Percentiles rank a stretch among this genome's conserved stretches.
These are phyloP conservation scores for Alternaria atra DNA, from an alignment of 2,329 filamentous ascomycete genomes.

Conservation along the genomic window DNA sequence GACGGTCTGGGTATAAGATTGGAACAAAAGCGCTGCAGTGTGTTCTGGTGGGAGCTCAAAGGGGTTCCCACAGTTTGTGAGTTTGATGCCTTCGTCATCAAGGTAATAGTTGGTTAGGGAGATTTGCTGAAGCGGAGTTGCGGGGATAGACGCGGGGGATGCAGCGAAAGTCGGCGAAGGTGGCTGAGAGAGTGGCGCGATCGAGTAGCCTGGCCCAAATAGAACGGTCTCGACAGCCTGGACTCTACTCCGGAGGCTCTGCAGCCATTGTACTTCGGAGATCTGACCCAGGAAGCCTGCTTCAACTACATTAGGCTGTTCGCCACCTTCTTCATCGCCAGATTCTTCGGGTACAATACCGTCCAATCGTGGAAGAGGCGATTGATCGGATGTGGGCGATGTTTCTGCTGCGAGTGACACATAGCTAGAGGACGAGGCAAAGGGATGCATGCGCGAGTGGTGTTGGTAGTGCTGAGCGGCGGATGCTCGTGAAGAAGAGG, in stretches of 20 bases:
- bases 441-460: background rate
- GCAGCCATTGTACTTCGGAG: constrained; percentile 35
- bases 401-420: background rate
- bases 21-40: constrained; percentile 28
- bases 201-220: constrained; percentile 11
- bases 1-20: constrained; percentile 43
- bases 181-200: background rate
- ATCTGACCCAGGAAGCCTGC: constrained; percentile 22
- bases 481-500: constrained; percentile 9
- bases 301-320: constrained; percentile 4
- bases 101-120: constrained; percentile 31
- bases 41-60: constrained; percentile 24
- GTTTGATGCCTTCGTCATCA: constrained; percentile 29
- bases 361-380: constrained; percentile 2
- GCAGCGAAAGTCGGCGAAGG: background rate
- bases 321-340: background rate
- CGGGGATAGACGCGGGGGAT: background rate
- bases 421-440: background rate
- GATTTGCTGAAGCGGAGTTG: background rate
- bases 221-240: constrained; percentile 5
- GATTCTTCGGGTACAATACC: constrained; percentile 1
- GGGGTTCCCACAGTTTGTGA: constrained; percentile 15
- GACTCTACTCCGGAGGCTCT: constrained; percentile 15
- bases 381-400: background rate
- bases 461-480: background rate